Base-by-base conservation (phyloP, 345 rosid species). In the Acer campestre region DNA sequence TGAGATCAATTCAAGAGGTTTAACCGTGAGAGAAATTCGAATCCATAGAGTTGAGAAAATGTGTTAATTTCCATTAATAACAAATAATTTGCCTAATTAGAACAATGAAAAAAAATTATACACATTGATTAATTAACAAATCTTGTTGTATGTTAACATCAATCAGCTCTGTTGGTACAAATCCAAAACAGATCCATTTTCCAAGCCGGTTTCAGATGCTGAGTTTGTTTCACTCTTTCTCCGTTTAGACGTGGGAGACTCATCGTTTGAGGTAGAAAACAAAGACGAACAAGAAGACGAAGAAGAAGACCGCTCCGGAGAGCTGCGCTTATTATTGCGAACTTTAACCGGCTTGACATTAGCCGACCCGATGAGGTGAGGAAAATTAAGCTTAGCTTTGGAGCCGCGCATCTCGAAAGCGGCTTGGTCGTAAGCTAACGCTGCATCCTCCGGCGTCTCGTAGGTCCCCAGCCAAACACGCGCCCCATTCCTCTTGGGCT, bases 401-500 rank as follows among this genome's bases (percentile, higher is more conserved):
- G 79, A 77, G 6, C 79, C 79, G 2, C 79, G 79, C 75, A 77
- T 68, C 18, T 29, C 6, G 56, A 59, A 77, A 59, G 79, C 79
- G 10, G 79, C 79, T 46, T 67, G 40, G 16, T 77, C 79, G 2
- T 77, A 69, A 29, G 79, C 79, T 49, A 77, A n/a, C 5, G 80
- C 75, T 7, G 80, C 80, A 10, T 55, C 80, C 66, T 72, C 80
- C 0, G 89, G 85, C 7, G 84, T 83, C 84, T 86, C 88, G 71
- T 89, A 89, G 2, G 94, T 92, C 66, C 97, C 94, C 0, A 92
- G 89, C 97, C 97, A 92, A 61, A 79, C 78, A 67, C 97, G 86
- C 0, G 91, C 86, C 1, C 92, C 91, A 38, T 85, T 90, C 80
- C 81, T 88, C 84, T 89, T 90, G 18, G 89, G 92, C 62, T 86